These are phyloP conservation scores for Suhomyces terraborum DNA, from an alignment of 1,139 yeast species.

Conservation along the genomic window DNA sequence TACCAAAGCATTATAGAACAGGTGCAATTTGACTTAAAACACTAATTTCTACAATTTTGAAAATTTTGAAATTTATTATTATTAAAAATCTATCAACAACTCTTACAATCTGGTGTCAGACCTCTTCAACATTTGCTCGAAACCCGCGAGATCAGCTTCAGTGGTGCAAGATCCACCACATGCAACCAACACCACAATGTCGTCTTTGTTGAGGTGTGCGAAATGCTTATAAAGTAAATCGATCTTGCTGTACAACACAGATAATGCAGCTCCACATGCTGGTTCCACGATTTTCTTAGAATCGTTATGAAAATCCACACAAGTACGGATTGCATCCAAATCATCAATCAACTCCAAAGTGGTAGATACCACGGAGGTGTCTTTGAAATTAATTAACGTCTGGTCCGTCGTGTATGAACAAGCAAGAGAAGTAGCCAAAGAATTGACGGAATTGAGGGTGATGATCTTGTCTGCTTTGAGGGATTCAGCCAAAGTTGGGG, in stretches of 20 bases:
- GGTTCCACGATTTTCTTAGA: slow-evolving; percentile 63
- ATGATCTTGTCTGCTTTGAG: slow-evolving; percentile 49
- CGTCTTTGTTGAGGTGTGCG: slow-evolving; percentile 42
- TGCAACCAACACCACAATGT: slow-evolving; percentile 57
- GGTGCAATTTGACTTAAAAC: too few species aligned
- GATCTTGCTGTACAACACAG: slow-evolving; percentile 46
- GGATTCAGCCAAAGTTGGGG: slow-evolving; percentile 57
- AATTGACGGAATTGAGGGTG: slow-evolving; percentile 45
- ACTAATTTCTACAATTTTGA: too few species aligned
- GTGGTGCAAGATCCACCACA: slow-evolving; percentile 64
- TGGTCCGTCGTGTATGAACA: slow-evolving; percentile 54
- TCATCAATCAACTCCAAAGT: slow-evolving; percentile 54
- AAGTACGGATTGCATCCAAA: slow-evolving; percentile 53
- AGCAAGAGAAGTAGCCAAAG: slow-evolving; percentile 65
- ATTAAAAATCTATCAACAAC: neutral
- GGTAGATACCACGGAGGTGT: slow-evolving; percentile 37
- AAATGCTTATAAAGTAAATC: slow-evolving; percentile 35
- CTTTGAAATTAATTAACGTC: slow-evolving; percentile 44
- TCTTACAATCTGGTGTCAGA: slow-evolving; percentile 18
- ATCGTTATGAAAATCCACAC: slow-evolving; percentile 50
- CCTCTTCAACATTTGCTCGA: slow-evolving; percentile 19
- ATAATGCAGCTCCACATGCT: slow-evolving; percentile 74
- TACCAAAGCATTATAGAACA: too few species aligned
- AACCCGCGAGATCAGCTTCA: slow-evolving; percentile 17
- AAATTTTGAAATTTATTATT: too few species aligned